Percentiles rank a stretch among this genome's conserved stretches.
These are phyloP conservation scores for Neurospora sp. DNA, from an alignment of 495 filamentous ascomycete genomes.

Conservation along the genomic window DNA sequence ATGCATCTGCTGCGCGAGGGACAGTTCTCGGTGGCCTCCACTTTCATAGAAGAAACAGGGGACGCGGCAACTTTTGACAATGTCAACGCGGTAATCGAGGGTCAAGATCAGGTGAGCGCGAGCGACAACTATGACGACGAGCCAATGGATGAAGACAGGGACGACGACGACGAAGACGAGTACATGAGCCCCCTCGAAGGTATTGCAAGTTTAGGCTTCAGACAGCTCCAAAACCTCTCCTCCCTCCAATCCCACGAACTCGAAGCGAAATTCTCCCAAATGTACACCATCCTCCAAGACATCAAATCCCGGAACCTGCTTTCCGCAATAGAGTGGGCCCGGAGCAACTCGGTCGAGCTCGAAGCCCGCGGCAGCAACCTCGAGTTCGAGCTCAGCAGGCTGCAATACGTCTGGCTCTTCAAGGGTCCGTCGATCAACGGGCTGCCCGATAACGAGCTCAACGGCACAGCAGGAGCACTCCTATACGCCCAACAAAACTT, in stretches of 20 bases:
- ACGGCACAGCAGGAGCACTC: slow-evolving; percentile 45
- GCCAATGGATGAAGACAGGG: slow-evolving; percentile 21
- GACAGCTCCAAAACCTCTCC: slow-evolving; percentile 34
- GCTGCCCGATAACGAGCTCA: slow-evolving; percentile 31
- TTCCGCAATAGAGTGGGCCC: slow-evolving; percentile 82
- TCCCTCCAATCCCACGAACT: slow-evolving; percentile 56
- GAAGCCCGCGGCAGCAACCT: slow-evolving; percentile 82
- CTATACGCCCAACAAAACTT: slow-evolving; percentile 63
- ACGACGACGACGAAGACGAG: slow-evolving; percentile 3
- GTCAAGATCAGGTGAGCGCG: slow-evolving; percentile 1
- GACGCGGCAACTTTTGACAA: slow-evolving; percentile 11
- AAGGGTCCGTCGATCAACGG: slow-evolving; percentile 35
- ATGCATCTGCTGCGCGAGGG: slow-evolving; percentile 96
- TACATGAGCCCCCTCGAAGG: neutral
- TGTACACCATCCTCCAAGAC: slow-evolving; percentile 82
- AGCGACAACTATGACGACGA: slow-evolving; percentile 7
- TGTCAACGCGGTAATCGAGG: slow-evolving; percentile 20
- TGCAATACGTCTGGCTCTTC: slow-evolving; percentile 83
- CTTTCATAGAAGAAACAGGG: slow-evolving; percentile 60
- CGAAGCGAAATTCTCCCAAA: slow-evolving; percentile 69
- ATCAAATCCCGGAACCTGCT: slow-evolving; percentile 61
- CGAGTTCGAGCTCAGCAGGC: slow-evolving; percentile 82
- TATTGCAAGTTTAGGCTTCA: neutral
- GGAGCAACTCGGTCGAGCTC: slow-evolving; percentile 54
- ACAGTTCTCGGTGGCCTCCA: slow-evolving; percentile 76